Evolutionary conservation across 495 filamentous ascomycete genomes (phyloP), one percentile per base, ranked within the genome.

Genomic region (Neurospora sp.): DNA sequence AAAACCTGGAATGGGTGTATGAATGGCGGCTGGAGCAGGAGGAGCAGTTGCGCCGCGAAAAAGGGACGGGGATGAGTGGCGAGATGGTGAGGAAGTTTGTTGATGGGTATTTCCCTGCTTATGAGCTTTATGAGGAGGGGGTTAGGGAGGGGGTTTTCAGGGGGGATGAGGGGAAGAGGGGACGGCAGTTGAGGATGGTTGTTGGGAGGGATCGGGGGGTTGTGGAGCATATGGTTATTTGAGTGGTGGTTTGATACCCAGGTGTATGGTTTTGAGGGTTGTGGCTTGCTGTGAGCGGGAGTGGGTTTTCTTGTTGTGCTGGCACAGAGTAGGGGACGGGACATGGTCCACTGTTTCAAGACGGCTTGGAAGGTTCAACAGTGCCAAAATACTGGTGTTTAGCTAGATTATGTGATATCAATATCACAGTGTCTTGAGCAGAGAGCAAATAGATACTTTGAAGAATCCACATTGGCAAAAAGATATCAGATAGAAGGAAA

Each of bases 1-100:
- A 92, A 78, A 83, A 96, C 73, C 86, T 85, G 18, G 84, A 85
- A 72, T 96, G 86, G 77, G 95, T 97, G 46, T 98, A 97, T 79
- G 89, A 88, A 73, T 98, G 95, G 95, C 90, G 95, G 20, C 82
- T 89, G 72, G 85, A 98, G 79, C 93, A 96, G 79, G 95, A 98
- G 81, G 85, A 84, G 35, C 85, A 84, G 70, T 83, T 98, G 76
- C 85, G 92, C 20, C 83, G 59, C 5, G 76, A 81, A 39, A 69
- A 81, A 14, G 79, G 85, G 62, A 84, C 81, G 18, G 94, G 93
- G 40, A 97, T 97, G 95, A 92, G 88, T 6, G 81, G 81, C 62
- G 86, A 85, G 70, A 79, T 87, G 78, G 86, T 89, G 39, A 75
- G 79, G 69, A 78, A 73, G 72, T 89, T 89, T 70, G 86, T 89